Evolutionary conservation across 2,329 filamentous ascomycete genomes (phyloP).

Genomic region (Beauveria sp.): DNA sequence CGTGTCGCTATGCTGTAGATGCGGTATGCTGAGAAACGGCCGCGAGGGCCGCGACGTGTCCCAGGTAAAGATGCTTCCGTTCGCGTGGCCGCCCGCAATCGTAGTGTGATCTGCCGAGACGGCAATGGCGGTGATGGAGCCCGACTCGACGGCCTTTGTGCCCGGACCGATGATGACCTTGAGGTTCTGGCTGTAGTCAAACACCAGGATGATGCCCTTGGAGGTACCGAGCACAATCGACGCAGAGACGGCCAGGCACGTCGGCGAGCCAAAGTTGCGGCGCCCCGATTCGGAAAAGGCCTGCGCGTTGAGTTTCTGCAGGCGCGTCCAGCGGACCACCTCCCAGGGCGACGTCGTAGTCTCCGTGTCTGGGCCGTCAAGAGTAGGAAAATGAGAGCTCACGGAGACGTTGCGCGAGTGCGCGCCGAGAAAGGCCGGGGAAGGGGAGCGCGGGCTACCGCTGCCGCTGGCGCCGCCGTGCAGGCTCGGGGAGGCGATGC

Average conservation of each 20-base stretch:
- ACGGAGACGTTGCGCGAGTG: constrained; percentile 78
- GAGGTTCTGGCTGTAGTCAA: constrained; percentile 93
- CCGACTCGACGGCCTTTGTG: constrained; percentile 89
- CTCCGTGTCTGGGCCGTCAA: constrained; percentile 56
- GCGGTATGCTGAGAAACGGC: constrained; percentile 82
- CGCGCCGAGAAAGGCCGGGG: constrained; percentile 66
- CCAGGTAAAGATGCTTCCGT: constrained; percentile 94
- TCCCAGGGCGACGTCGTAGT: constrained; percentile 84
- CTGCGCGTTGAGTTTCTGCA: constrained; percentile 82
- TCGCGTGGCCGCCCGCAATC: constrained; percentile 80
- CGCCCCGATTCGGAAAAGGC: constrained; percentile 88
- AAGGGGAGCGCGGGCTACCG: constrained; percentile 58
- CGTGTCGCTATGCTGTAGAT: constrained; percentile 58
- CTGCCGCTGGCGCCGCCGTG: constrained; percentile 12
- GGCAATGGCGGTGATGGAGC: constrained; percentile 76
- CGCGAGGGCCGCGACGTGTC: constrained; percentile 74
- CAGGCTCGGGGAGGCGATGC: constrained; percentile 53
- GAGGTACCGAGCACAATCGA: constrained; percentile 86
- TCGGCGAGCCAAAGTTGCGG: constrained; percentile 86
- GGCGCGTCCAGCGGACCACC: constrained; percentile 88
- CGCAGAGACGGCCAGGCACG: constrained; percentile 80
- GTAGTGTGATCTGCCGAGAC: constrained; percentile 92
- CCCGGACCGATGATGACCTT: constrained; percentile 91
- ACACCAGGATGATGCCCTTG: constrained; percentile 89
- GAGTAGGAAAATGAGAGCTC: constrained; percentile 56